phyloP scores from a whole-genome alignment of 2,329 filamentous ascomycete species.

The Aureobasidium sp. region DNA sequence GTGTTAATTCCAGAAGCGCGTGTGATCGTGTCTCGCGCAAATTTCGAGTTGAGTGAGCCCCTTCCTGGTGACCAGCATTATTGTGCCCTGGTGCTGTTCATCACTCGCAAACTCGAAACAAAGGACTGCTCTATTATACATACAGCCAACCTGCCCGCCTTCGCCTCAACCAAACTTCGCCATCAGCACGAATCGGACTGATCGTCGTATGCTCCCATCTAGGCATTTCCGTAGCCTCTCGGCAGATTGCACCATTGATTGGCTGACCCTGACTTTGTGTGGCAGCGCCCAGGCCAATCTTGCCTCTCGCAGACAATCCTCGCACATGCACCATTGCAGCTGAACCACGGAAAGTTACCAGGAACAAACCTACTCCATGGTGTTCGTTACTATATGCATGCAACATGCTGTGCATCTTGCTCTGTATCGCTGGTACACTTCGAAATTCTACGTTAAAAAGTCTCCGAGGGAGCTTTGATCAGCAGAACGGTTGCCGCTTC shows the following conservation, averaged over 20 bases:
- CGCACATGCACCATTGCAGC: background rate
- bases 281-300: conserved; percentile 8
- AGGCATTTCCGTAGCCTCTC: conserved; percentile 13
- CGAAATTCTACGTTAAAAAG: conserved; percentile 3
- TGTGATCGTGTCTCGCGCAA: conserved; percentile 12
- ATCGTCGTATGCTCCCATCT: conserved; percentile 10
- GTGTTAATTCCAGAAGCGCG: conserved; percentile 5
- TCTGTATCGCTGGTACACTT: background rate
- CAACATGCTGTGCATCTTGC: background rate
- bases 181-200: conserved; percentile 9
- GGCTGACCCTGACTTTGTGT: conserved; percentile 12
- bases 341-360: conserved; percentile 8
- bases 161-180: conserved; percentile 9
- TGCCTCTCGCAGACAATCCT: background rate
- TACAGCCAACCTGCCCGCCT: background rate
- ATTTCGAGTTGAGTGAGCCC: conserved; percentile 15
- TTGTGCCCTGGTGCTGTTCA: background rate
- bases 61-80: conserved; percentile 7
- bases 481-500: background rate
- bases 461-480: conserved; percentile 1
- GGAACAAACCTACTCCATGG: conserved; percentile 7
- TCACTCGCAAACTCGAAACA: background rate
- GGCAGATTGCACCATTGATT: conserved; percentile 7
- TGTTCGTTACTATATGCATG: conserved; percentile 5
- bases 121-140: conserved; percentile 13